Evolutionary conservation across 805 yeast genomes (phyloP), one percentile per base, ranked within the genome.

Genomic region (Teunomyces cretensis): DNA sequence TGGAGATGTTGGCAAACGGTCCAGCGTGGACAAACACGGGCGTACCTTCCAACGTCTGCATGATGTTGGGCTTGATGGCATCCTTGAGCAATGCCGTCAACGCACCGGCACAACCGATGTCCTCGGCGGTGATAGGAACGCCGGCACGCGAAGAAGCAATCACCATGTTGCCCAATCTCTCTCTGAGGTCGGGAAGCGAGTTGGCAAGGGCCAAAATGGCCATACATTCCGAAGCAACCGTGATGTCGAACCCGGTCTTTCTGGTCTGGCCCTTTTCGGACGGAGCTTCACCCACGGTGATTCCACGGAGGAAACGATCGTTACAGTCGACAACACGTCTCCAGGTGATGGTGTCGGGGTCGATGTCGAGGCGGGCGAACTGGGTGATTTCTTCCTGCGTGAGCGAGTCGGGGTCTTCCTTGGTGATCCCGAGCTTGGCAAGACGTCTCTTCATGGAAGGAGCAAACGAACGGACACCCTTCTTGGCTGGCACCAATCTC

Each of bases 21-120:
- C 95, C 95, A 40, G 94, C 94, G 62, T 86, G 95, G 41, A 86
- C 88, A 57, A 86, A 79, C 14, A 86, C 95, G 19, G 95, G 95
- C 17, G 94, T 85, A 54, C 94, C 94, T 69, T 86, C 95, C 60
- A 86, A 76, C 30, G 94, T 84, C 73, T 86, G 95, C 95, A 86
- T 86, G 62, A 86, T 72, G 58, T 86, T 86, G 52, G 95, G 95
- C 63, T 86, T 86, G 54, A 86, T 79, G 13, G 92, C 89, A 64
- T 86, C 95, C 64, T 84, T 86, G 59, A 86, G 72, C 55, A 86
- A 69, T 2, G 92, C 94, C 48, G 92, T 83, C 64, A 86, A 77
- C 22, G 95, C 92, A 63, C 95, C 95, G 15, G 91, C 91, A 70
- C 87, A 82, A 33, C 94, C 89, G 55, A 86, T 79, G 60, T 86